Percentiles rank a stretch among this genome's conserved stretches.
These are phyloP conservation scores for Yarrowia divulgata DNA, from an alignment of 805 yeast genomes.

Conservation along the genomic window DNA sequence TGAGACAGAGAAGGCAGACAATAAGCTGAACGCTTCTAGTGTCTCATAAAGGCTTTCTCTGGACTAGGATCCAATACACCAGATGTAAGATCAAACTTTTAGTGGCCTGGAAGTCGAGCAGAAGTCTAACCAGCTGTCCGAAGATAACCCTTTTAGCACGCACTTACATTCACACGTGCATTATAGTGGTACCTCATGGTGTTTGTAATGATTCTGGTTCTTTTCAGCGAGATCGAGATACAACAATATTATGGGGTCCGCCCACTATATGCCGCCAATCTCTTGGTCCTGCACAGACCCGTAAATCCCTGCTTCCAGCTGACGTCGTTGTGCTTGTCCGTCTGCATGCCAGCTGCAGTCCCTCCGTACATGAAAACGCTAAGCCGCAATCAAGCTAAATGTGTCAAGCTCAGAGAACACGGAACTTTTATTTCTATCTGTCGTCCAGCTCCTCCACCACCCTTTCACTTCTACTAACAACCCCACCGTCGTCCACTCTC, in stretches of 20 bases:
- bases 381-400: conserved; percentile 25
- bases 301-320: conserved; percentile 10
- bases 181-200: neutral
- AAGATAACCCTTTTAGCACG: conserved; percentile 1
- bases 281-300: neutral
- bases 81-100: neutral
- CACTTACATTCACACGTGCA: neutral
- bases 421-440: conserved; percentile 1
- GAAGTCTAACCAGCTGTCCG: conserved; percentile 16
- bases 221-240: no score
- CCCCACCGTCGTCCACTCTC: neutral
- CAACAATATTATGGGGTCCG: no score
- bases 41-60: neutral
- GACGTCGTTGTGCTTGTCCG: conserved; percentile 10
- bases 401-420: conserved; percentile 1
- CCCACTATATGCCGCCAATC: neutral
- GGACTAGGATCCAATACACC: neutral
- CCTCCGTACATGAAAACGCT: conserved; percentile 13
- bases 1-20: neutral
- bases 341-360: neutral
- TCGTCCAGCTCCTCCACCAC: neutral
- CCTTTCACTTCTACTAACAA: neutral
- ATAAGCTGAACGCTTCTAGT: neutral
- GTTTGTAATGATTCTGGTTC: neutral
- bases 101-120: neutral